Percentiles rank a stretch among this genome's conserved stretches.
phyloP scores from a whole-genome alignment of 1,139 yeast species.

The Starmera stellimalicola region DNA sequence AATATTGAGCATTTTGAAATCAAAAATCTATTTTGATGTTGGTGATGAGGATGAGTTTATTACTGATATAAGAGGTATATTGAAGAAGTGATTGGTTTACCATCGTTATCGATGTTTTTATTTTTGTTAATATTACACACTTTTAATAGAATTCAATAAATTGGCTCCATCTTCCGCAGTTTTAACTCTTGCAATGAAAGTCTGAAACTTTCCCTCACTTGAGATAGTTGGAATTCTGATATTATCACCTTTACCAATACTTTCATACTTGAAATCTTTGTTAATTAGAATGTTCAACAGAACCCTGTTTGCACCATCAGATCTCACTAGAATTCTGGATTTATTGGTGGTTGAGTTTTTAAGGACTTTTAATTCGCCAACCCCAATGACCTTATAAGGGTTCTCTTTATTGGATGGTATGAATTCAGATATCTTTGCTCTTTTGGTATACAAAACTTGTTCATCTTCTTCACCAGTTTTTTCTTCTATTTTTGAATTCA shows the following conservation, averaged over 20 bases:
- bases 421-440: conserved; percentile 63
- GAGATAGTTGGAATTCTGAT: conserved; percentile 53
- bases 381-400: conserved; percentile 55
- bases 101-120: not conserved
- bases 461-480: conserved; percentile 88
- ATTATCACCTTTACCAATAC: conserved; percentile 40
- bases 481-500: conserved; percentile 37
- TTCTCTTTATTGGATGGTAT: conserved; percentile 38
- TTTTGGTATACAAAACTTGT: conserved; percentile 48
- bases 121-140: not conserved
- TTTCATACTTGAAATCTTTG: conserved; percentile 43
- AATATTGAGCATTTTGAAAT: conserved; percentile 28
- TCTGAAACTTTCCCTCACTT: conserved; percentile 36
- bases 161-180: conserved; percentile 59
- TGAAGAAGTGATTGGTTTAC: conserved; percentile 12
- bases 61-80: conserved; percentile 27
- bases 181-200: conserved; percentile 67
- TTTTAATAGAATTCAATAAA: conserved; percentile 38
- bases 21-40: conserved; percentile 30
- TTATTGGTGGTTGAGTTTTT: conserved; percentile 49
- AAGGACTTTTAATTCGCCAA: conserved; percentile 74
- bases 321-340: conserved; percentile 66
- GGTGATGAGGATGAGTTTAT: conserved; percentile 45
- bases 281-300: conserved; percentile 54
- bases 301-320: conserved; percentile 85